Base-by-base conservation (phyloP, 2,329 filamentous ascomycete genomes). In the Cladosporium phlei region DNA sequence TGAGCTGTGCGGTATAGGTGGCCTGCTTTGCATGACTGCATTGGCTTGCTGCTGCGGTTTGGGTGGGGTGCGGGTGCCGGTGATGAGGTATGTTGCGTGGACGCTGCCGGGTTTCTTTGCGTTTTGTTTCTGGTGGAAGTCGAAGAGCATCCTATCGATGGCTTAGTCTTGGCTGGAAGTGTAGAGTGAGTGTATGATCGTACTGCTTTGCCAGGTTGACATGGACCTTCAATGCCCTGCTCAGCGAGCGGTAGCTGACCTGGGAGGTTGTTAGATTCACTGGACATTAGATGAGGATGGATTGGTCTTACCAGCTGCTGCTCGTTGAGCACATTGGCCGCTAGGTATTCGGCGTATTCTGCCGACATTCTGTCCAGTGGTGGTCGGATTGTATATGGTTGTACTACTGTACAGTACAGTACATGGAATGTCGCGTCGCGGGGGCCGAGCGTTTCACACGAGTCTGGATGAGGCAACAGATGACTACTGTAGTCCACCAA, bases 1-100 rank as follows among this genome's bases (percentile, higher is more conserved):
- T 5, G 85, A 86, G 66, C 82, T 83, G 38, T 74, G 77, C 69
- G 87, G 84, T 47, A 77, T 77, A 0, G 80, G 79, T 0, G 80
- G 80, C 55, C 80, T 84, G 61, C 79, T 83, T 48, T 74, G 78
- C 75, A 85, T 82, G 51, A 73, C 69, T 34, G 83, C 80, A 17
- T 66, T 70, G 54, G 73, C 75, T 9, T 64, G 56, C 20, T 56
- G 48, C 19, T 59, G 33, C 55, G 42, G 11, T 67, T 64, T 14
- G 62, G 60, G 5, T 60, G 59, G 44, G 67, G 73, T 46, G 59
- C 79, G 85, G 17, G 72, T 78, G 29, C 91, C 93, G 40, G 83
- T 85, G 35, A 98, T 64, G 38, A 96, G 72, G 67, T 96, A 98
- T n/a, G 89, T 96, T 34, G 91, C 93, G 69, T 94, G 80, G n/a